Conservation (phyloP, 164 flowering plant genomes). For the Platanus orientalis region DNA sequence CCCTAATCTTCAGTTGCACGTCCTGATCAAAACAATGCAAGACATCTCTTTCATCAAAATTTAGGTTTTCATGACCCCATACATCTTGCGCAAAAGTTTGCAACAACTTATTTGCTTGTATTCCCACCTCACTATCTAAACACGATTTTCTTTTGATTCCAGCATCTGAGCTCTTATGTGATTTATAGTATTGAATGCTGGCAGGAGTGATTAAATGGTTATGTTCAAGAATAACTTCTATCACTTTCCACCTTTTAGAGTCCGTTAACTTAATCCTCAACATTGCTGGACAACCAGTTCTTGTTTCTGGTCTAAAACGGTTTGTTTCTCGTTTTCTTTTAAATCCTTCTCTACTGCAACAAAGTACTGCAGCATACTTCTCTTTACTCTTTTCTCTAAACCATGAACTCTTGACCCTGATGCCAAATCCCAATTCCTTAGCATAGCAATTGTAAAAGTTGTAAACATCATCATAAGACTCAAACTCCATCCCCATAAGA, state of each 20-base stretch:
- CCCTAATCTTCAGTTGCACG: neutral
- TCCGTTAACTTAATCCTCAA: neutral
- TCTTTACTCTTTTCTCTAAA: constrained; percentile 30
- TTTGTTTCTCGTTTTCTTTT: constrained; percentile 42
- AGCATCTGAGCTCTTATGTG: neutral
- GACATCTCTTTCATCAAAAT: neutral
- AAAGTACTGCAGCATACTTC: neutral
- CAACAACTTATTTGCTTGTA: neutral
- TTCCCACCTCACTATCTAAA: neutral
- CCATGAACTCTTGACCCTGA: constrained; percentile 70
- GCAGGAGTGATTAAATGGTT: constrained; percentile 1
- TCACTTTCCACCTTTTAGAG: constrained; percentile 1
- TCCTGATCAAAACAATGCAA: neutral
- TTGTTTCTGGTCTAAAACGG: neutral
- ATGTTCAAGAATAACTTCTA: neutral
- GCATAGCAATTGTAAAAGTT: constrained; percentile 64
- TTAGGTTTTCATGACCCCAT: neutral
- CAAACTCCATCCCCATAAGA: constrained; percentile 70
- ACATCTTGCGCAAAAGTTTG: neutral
- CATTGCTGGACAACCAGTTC: constrained; percentile 46
- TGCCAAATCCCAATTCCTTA: constrained; percentile 56
- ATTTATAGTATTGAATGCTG: neutral
- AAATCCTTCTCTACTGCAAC: constrained; percentile 42
- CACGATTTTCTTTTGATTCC: neutral
- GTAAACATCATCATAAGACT: constrained; percentile 69